phyloP scores from a whole-genome alignment of 2,329 filamentous ascomycete genomes.

The Lanzia echinophila region DNA sequence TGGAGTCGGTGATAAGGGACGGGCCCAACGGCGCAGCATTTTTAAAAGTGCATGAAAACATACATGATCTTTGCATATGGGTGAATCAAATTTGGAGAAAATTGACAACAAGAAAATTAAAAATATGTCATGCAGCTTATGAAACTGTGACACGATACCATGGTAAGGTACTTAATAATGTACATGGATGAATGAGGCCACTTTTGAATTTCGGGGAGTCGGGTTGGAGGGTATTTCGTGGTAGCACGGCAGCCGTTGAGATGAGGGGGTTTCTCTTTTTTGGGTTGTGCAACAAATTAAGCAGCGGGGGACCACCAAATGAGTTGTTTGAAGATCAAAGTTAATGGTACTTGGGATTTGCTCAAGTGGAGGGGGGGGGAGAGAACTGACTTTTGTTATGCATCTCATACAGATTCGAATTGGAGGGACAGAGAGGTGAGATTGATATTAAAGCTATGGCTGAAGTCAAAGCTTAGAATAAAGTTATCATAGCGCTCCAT shows the following conservation, averaged over 20 bases:
- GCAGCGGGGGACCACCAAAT: neutral
- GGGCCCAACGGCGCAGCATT: no score
- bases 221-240: neutral
- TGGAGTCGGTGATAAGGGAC: neutral
- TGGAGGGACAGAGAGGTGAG: no score
- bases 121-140: neutral
- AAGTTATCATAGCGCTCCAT: no score
- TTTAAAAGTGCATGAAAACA: neutral
- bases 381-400: no score
- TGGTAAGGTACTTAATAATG: neutral
- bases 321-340: neutral
- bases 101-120: neutral
- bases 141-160: conserved; percentile 5
- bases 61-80: conserved; percentile 8
- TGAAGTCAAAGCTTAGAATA: neutral
- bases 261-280: conserved; percentile 1
- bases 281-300: neutral
- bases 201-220: neutral
- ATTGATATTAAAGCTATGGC: neutral
- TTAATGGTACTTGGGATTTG: neutral
- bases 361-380: no score
- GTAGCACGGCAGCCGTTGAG: conserved; percentile 10
- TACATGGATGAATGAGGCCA: neutral
- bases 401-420: no score
- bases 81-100: neutral